Evolutionary conservation across 78 protist genomes (phyloP).

Genomic region (Dictyostelium purpureum): DNA sequence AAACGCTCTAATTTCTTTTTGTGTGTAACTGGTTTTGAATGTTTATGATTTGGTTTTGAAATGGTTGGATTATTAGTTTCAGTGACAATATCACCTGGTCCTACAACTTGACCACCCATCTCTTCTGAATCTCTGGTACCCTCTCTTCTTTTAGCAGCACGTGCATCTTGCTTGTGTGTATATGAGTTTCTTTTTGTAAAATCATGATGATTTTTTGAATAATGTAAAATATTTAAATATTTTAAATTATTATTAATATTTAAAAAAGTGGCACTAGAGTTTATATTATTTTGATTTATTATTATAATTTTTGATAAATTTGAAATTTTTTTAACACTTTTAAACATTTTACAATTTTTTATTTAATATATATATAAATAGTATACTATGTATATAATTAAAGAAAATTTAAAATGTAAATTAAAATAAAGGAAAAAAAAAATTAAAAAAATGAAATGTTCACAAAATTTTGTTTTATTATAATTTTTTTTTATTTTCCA

Average conservation of each 20-base stretch:
- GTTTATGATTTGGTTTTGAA: neutral
- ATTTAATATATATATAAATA: neutral
- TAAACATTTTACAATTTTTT: neutral
- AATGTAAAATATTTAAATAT: too few species aligned
- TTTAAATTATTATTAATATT: too few species aligned
- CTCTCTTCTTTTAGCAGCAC: conserved; percentile 22
- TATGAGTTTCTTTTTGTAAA: conserved; percentile 27
- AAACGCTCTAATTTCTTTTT: neutral
- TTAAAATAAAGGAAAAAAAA: neutral
- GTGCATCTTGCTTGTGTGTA: conserved; percentile 33
- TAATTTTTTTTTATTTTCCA: neutral
- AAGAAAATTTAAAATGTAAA: neutral
- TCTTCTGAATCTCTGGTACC: neutral
- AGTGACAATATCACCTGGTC: neutral
- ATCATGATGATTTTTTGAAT: too few species aligned
- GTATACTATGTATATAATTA: neutral
- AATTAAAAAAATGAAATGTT: neutral
- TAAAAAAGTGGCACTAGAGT: too few species aligned
- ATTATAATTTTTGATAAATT: neutral
- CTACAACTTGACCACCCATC: too few species aligned
- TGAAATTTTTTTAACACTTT: neutral
- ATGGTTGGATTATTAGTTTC: neutral
- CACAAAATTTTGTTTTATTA: neutral
- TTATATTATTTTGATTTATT: neutral
- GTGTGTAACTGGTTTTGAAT: neutral